These are phyloP conservation scores for Backusella mclennaniae DNA, from an alignment of 192 early-diverging fungal species.

Conservation along the genomic window DNA sequence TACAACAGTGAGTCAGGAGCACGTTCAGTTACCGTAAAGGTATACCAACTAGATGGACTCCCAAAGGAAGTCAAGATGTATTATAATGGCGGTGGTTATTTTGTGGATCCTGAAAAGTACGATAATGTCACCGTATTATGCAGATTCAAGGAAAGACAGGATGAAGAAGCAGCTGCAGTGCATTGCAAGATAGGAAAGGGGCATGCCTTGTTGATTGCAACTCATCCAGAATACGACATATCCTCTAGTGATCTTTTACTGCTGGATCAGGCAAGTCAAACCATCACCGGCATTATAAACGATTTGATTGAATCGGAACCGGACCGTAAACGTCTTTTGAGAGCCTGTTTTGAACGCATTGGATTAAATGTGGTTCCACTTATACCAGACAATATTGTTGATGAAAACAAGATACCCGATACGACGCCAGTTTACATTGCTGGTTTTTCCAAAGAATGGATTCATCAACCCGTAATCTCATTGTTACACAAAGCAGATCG, in stretches of 20 bases:
- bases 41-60: constrained; percentile 26
- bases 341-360: constrained; percentile 59
- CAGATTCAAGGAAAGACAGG: constrained; percentile 35
- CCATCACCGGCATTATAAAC: constrained; percentile 42
- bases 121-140: constrained; percentile 39
- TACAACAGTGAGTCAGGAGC: constrained; percentile 80
- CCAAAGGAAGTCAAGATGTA: constrained; percentile 41
- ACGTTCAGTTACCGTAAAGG: constrained; percentile 51
- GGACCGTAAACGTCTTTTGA: constrained; percentile 51
- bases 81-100: constrained; percentile 76
- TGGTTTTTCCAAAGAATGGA: background rate
- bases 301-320: constrained; percentile 48
- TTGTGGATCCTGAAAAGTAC: constrained; percentile 43
- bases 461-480: background rate
- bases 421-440: constrained; percentile 43
- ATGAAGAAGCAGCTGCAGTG: constrained; percentile 60
- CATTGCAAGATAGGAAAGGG: constrained; percentile 66
- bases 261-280: constrained; percentile 51
- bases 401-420: constrained; percentile 35
- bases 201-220: constrained; percentile 68
- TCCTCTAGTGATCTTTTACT: constrained; percentile 46
- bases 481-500: background rate
- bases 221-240: constrained; percentile 83
- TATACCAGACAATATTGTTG: constrained; percentile 14
- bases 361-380: constrained; percentile 60